Evolutionary conservation across 2,329 filamentous ascomycete genomes (phyloP).

Genomic region (Botrytis elliptica): DNA sequence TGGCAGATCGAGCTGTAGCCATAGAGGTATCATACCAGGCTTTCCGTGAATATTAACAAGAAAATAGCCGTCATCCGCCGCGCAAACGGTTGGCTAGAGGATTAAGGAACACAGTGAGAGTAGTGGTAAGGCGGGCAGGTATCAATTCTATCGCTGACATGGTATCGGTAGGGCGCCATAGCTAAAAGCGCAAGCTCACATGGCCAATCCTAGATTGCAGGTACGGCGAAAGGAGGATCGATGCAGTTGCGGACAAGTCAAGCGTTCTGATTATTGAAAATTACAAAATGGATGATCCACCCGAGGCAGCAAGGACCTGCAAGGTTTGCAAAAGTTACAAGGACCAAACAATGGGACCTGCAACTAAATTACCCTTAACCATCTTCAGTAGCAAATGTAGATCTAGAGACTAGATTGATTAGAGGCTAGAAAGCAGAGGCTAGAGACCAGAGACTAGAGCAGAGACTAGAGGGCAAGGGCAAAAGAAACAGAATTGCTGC

Average conservation of each 20-base stretch:
- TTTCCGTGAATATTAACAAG: constrained; percentile 28
- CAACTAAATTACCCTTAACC: constrained; percentile 12
- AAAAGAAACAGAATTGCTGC: background rate
- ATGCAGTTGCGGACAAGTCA: constrained; percentile 23
- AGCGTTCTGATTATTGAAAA: constrained; percentile 18
- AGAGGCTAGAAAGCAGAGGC: background rate
- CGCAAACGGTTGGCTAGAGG: constrained; percentile 25
- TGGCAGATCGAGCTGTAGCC: constrained; percentile 30
- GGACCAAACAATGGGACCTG: constrained; percentile 20
- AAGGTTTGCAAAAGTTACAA: constrained; percentile 22
- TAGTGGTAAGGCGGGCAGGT: constrained; percentile 31
- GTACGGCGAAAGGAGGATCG: constrained; percentile 27
- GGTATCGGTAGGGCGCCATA: constrained; percentile 29
- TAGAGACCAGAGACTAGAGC: background rate
- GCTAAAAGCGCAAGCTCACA: constrained; percentile 31
- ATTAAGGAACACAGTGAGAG: constrained; percentile 27
- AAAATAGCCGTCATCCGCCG: constrained; percentile 29
- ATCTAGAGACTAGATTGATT: constrained; percentile 8
- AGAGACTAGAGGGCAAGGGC: background rate
- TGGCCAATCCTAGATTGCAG: constrained; percentile 31
- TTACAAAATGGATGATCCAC: constrained; percentile 26
- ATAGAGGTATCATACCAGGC: constrained; percentile 30
- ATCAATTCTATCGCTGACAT: constrained; percentile 30
- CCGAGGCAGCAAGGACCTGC: constrained; percentile 17
- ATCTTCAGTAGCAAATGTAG: constrained; percentile 18